These are phyloP conservation scores for Rhynchosporium graminicola DNA, from an alignment of 2,329 filamentous ascomycete genomes.

Conservation along the genomic window DNA sequence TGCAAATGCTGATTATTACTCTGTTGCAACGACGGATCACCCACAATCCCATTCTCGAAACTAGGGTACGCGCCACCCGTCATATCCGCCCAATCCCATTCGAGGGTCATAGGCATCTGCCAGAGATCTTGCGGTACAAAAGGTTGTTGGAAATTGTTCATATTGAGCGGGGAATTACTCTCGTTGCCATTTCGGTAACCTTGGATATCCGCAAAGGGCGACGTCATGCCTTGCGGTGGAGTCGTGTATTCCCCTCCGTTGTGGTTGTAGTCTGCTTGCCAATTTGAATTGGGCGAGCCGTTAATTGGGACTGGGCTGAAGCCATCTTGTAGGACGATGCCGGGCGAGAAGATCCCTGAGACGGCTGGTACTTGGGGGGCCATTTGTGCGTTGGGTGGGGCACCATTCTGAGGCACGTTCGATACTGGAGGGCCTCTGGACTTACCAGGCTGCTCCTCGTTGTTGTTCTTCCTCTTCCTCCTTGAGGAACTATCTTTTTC, in stretches of 20 bases:
- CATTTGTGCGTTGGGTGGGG: slow-evolving; percentile 34
- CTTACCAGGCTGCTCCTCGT: slow-evolving; percentile 46
- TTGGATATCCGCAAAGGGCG: slow-evolving; percentile 37
- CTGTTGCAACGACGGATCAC: slow-evolving; percentile 32
- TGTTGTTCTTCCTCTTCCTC: slow-evolving; percentile 79
- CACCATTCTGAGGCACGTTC: background rate
- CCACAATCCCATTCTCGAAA: slow-evolving; percentile 58
- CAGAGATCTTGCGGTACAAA: slow-evolving; percentile 92
- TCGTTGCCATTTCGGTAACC: slow-evolving; percentile 37
- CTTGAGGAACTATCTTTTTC: slow-evolving; percentile 71
- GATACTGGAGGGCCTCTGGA: slow-evolving; percentile 28
- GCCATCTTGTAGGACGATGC: slow-evolving; percentile 34
- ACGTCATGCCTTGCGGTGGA: slow-evolving; percentile 31
- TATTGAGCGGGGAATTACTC: slow-evolving; percentile 36
- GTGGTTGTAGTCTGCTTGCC: slow-evolving; percentile 30
- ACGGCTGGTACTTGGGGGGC: slow-evolving; percentile 33
- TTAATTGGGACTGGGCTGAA: slow-evolving; percentile 34
- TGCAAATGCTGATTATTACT: slow-evolving; percentile 35
- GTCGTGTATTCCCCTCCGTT: slow-evolving; percentile 34
- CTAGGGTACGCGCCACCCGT: slow-evolving; percentile 64
- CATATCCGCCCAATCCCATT: slow-evolving; percentile 73
- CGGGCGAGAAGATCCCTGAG: slow-evolving; percentile 36
- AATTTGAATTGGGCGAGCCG: slow-evolving; percentile 33
- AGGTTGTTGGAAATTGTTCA: slow-evolving; percentile 71
- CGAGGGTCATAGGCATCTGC: slow-evolving; percentile 92